These are phyloP conservation scores for Phaeolepiota aurea DNA, from an alignment of 768 basidiomycete species.

Conservation along the genomic window DNA sequence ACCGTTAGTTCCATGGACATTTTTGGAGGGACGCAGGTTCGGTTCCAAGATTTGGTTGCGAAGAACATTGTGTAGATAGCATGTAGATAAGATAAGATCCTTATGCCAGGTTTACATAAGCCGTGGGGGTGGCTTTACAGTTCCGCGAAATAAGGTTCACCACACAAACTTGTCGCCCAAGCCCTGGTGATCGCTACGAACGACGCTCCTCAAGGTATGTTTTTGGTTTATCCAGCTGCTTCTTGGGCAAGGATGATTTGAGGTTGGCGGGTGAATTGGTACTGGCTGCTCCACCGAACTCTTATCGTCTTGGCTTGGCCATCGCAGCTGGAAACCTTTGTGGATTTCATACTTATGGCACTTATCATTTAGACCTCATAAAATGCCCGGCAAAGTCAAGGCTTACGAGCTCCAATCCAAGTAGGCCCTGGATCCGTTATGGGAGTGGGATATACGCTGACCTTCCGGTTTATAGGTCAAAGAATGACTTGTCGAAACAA, in stretches of 20 bases:
- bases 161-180: slow-evolving; percentile 19
- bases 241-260: no score
- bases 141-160: slow-evolving; percentile 36
- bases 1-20: slow-evolving; percentile 50
- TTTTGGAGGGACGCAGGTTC: slow-evolving; percentile 59
- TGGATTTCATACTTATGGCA: slow-evolving; percentile 9
- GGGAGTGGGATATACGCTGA: slow-evolving; percentile 6
- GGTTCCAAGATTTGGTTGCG: slow-evolving; percentile 46
- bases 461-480: slow-evolving; percentile 52
- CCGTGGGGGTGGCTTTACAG: slow-evolving; percentile 35
- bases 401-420: slow-evolving; percentile 95
- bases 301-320: no score
- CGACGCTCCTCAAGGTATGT: slow-evolving; percentile 38
- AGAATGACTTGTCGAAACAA: slow-evolving; percentile 94
- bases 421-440: slow-evolving; percentile 32
- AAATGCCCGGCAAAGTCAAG: slow-evolving; percentile 89
- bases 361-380: slow-evolving; percentile 22
- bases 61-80: slow-evolving; percentile 9
- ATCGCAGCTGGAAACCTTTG: no score
- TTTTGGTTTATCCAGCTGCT: no score
- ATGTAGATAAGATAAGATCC: slow-evolving; percentile 22
- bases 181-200: slow-evolving; percentile 25
- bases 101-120: slow-evolving; percentile 5
- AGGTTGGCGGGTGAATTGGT: no score
- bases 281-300: no score